These are phyloP conservation scores for Flagelloscypha sp. DNA, from an alignment of 768 basidiomycete species.

Conservation along the genomic window DNA sequence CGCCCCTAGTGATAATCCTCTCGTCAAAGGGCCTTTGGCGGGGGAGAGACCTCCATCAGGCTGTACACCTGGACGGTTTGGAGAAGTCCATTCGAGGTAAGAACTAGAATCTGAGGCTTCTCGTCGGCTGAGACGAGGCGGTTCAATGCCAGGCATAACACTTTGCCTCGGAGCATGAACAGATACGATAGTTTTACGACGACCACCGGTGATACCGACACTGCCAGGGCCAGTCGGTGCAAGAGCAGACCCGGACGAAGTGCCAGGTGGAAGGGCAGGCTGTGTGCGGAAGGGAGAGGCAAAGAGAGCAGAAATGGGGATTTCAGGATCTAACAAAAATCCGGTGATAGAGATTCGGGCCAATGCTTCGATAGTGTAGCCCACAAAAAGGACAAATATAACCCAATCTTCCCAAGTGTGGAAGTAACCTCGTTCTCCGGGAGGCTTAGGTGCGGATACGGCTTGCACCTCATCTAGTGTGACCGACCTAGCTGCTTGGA, in stretches of 20 bases:
- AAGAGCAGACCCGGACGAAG: conserved; percentile 13
- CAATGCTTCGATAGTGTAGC: conserved; percentile 72
- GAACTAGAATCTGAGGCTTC: too few species aligned
- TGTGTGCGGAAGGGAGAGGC: conserved; percentile 25
- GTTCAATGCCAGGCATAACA: too few species aligned
- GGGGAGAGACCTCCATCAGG: too few species aligned
- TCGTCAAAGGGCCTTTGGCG: too few species aligned
- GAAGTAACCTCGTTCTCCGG: conserved; percentile 63
- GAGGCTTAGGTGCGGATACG: conserved; percentile 31
- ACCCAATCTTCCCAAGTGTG: conserved; percentile 82
- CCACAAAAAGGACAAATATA: conserved; percentile 73
- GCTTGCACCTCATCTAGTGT: conserved; percentile 37
- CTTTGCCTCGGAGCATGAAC: too few species aligned
- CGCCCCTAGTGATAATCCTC: too few species aligned
- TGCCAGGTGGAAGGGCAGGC: conserved; percentile 21
- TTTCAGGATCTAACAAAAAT: conserved; percentile 77
- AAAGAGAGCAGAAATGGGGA: conserved; percentile 45
- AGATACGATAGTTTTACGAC: too few species aligned
- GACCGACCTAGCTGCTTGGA: conserved; percentile 63
- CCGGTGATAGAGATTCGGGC: conserved; percentile 89
- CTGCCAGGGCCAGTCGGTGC: conserved; percentile 20
- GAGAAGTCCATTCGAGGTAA: too few species aligned
- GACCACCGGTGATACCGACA: too few species aligned
- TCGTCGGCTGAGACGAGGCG: too few species aligned
- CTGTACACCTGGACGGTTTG: too few species aligned